phyloP scores from a whole-genome alignment of 2,329 filamentous ascomycete species.

The Penicillium sp. region DNA sequence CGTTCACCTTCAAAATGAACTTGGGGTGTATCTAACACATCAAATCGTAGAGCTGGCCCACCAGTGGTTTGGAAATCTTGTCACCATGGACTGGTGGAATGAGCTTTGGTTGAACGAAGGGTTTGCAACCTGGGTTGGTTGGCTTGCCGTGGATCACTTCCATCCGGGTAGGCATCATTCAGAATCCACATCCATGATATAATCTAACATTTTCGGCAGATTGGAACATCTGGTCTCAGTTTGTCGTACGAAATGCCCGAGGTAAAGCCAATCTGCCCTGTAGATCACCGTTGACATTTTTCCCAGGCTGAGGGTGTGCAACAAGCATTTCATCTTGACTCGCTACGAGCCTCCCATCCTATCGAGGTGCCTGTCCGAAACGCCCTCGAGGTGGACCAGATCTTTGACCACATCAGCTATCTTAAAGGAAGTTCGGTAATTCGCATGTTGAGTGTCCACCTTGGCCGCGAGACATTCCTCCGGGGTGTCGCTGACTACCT shows the following conservation, averaged over 20 bases:
- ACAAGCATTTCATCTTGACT: constrained; percentile 84
- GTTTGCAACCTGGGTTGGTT: constrained; percentile 97
- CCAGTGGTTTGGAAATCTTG: constrained; percentile 93
- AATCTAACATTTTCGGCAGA: constrained; percentile 51
- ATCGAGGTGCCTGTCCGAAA: constrained; percentile 95
- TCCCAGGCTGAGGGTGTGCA: constrained; percentile 81
- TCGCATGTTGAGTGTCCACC: constrained; percentile 89
- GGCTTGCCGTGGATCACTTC: constrained; percentile 85
- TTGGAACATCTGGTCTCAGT: constrained; percentile 97
- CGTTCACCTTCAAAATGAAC: constrained; percentile 1
- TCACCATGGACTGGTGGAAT: constrained; percentile 97
- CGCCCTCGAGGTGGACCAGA: constrained; percentile 94
- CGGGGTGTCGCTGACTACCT: constrained; percentile 88
- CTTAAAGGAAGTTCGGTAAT: constrained; percentile 95
- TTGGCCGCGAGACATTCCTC: constrained; percentile 84
- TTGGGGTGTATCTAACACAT: background rate
- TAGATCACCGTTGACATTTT: constrained; percentile 36
- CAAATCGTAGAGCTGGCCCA: constrained; percentile 71
- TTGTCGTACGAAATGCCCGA: constrained; percentile 68
- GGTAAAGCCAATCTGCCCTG: constrained; percentile 43
- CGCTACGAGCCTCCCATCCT: constrained; percentile 86
- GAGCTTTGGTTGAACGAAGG: constrained; percentile 94
- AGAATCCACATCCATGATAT: background rate
- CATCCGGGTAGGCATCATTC: constrained; percentile 62
- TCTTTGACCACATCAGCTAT: constrained; percentile 96